Conservation (phyloP, 148 eudicot species). For the Rhododendron kiyosumense region DNA sequence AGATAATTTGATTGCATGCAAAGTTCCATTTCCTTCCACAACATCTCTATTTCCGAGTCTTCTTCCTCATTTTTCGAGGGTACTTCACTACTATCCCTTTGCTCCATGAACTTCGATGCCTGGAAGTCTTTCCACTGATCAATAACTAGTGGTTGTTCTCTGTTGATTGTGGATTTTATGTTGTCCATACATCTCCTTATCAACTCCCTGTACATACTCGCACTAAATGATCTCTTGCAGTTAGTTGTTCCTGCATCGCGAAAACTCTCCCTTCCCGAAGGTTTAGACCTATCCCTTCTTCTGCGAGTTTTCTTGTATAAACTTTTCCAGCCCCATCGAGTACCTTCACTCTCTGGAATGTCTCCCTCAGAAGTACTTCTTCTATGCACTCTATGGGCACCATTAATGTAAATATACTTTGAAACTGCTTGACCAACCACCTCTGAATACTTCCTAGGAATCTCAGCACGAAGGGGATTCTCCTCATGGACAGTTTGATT, state of each 20-base stretch:
- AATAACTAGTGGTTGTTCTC: conserved; percentile 18
- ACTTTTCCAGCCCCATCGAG: conserved; percentile 21
- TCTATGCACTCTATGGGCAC: conserved; percentile 10
- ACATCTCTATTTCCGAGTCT: conserved; percentile 67
- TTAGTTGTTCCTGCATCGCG: neutral
- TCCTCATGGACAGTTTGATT: conserved; percentile 27
- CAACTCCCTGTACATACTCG: conserved; percentile 15
- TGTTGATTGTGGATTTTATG: conserved; percentile 13
- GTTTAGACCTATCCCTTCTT: conserved; percentile 9
- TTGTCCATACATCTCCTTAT: conserved; percentile 18
- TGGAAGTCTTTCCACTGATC: conserved; percentile 21
- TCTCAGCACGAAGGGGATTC: conserved; percentile 41
- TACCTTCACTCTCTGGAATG: conserved; percentile 24
- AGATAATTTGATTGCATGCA: conserved; percentile 69
- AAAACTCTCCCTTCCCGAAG: neutral
- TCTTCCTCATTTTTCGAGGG: conserved; percentile 37
- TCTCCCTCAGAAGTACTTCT: conserved; percentile 35
- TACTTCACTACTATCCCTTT: conserved; percentile 33
- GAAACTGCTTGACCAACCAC: conserved; percentile 28
- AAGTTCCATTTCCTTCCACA: conserved; percentile 94
- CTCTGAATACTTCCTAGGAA: conserved; percentile 32
- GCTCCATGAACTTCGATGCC: neutral
- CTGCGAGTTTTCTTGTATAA: conserved; percentile 16
- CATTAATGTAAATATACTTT: conserved; percentile 19
- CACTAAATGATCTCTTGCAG: neutral